These are phyloP conservation scores for Inga leiocalycina DNA, from an alignment of 306 rosid genomes.

Conservation along the genomic window DNA sequence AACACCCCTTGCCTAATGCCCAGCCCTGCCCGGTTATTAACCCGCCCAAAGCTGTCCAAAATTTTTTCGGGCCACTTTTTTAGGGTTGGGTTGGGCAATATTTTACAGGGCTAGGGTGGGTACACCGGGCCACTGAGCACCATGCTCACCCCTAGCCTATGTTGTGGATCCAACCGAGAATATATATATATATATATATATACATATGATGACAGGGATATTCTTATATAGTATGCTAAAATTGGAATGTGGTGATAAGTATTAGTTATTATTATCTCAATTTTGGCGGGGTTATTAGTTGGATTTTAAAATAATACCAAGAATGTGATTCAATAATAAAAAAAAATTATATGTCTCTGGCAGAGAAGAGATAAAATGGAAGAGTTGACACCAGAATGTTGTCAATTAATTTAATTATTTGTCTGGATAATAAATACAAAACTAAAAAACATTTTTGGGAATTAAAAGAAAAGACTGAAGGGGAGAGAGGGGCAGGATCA, in stretches of 20 bases:
- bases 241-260: background rate
- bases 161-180: too few species aligned
- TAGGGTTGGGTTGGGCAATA: too few species aligned
- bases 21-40: too few species aligned
- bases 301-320: background rate
- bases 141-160: too few species aligned
- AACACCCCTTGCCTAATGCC: too few species aligned
- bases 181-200: background rate
- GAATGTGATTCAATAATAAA: background rate
- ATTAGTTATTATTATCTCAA: background rate
- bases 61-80: too few species aligned
- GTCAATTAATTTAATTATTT: background rate
- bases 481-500: conserved; percentile 82
- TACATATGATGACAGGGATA: background rate
- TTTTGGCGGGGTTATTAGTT: background rate
- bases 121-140: too few species aligned
- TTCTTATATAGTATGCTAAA: background rate
- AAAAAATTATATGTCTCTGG: background rate
- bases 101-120: too few species aligned
- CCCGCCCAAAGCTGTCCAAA: too few species aligned
- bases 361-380: background rate
- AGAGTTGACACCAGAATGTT: background rate
- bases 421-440: background rate
- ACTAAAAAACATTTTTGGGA: background rate
- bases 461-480: background rate